phyloP scores from a whole-genome alignment of 2,329 filamentous ascomycete species.

The Pyrenochaeta sp. region DNA sequence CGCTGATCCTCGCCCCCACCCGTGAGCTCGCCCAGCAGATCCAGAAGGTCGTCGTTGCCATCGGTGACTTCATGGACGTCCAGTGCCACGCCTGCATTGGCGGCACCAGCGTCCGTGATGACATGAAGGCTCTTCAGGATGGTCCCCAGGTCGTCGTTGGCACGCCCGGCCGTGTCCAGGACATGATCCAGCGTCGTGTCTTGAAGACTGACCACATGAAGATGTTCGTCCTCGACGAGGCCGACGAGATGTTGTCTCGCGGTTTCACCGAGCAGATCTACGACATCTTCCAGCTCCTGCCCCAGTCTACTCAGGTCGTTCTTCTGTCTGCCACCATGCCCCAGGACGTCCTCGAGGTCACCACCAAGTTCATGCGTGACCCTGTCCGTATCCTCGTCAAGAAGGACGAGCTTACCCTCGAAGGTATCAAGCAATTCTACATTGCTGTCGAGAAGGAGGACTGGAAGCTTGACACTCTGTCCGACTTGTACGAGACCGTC shows the following conservation, averaged over 20 bases:
- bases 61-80: constrained; percentile 99
- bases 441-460: constrained; percentile 99
- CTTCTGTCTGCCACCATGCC: constrained; percentile 98
- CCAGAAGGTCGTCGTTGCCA: constrained; percentile 98
- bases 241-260: constrained; percentile 98
- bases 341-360: constrained; percentile 98
- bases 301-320: constrained; percentile 97
- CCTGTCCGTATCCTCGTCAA: constrained; percentile 99
- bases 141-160: constrained; percentile 97
- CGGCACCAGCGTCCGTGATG: constrained; percentile 96
- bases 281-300: constrained; percentile 99
- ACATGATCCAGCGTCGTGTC: constrained; percentile 99
- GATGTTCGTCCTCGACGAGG: constrained; percentile 99
- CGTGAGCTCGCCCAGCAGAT: constrained; percentile 99
- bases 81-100: constrained; percentile 99
- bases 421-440: constrained; percentile 99
- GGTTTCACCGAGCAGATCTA: constrained; percentile 99
- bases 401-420: constrained; percentile 98
- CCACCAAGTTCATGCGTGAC: constrained; percentile 99
- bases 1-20: constrained; percentile 95
- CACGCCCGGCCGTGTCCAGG: constrained; percentile 96
- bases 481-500: constrained; percentile 98
- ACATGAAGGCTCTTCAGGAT: constrained; percentile 97
- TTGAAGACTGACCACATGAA: constrained; percentile 98
- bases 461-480: constrained; percentile 99